phyloP scores from a whole-genome alignment of 176 grass and related monocot genomes.

The Ananas comosus region DNA sequence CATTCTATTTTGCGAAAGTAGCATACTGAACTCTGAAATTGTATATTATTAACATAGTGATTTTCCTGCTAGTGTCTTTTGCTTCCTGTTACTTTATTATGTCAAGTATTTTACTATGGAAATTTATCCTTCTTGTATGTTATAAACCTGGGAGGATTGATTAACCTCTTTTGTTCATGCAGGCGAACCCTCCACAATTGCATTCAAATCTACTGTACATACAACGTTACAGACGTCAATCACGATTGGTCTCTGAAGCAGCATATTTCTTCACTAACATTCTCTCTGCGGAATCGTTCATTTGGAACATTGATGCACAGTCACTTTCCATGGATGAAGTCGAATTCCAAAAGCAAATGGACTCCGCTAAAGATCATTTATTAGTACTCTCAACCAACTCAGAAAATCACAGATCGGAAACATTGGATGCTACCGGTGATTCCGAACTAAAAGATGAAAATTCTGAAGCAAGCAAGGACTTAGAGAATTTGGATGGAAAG shows the following conservation, averaged over 20 bases:
- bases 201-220: conserved; percentile 95
- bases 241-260: conserved; percentile 72
- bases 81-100: background rate
- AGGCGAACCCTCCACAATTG: conserved; percentile 93
- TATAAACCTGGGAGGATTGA: background rate
- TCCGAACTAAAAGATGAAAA: conserved; percentile 30
- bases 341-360: conserved; percentile 89
- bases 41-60: background rate
- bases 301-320: conserved; percentile 89
- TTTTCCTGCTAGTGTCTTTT: background rate
- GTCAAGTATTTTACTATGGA: background rate
- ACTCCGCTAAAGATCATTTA: conserved; percentile 51
- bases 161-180: conserved; percentile 27
- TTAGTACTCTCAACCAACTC: conserved; percentile 43
- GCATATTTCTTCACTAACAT: conserved; percentile 98
- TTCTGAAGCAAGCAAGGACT: conserved; percentile 34
- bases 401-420: conserved; percentile 31
- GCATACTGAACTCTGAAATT: background rate
- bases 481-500: conserved; percentile 33
- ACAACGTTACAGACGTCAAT: conserved; percentile 72
- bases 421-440: conserved; percentile 25
- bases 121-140: background rate
- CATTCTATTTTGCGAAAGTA: background rate
- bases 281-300: conserved; percentile 87
- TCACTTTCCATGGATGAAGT: conserved; percentile 79